Conservation (phyloP, 495 filamentous ascomycete genomes). For the Penicillium subrubescens region DNA sequence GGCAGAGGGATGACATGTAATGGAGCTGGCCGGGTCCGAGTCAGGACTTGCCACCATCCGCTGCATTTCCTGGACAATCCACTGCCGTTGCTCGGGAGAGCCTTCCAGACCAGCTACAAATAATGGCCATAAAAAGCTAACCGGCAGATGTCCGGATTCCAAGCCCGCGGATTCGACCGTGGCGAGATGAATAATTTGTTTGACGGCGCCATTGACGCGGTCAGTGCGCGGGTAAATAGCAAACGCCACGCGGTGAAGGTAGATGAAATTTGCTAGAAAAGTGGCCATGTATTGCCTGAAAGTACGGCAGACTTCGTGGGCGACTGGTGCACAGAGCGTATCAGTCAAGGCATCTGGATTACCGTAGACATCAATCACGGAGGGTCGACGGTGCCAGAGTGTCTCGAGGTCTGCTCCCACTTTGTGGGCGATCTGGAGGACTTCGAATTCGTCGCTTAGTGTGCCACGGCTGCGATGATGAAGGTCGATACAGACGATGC, state of each 20-base stretch:
- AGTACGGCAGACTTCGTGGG: conserved; percentile 34
- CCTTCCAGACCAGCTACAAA: conserved; percentile 44
- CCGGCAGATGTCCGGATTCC: conserved; percentile 24
- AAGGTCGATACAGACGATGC: conserved; percentile 42
- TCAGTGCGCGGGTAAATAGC: conserved; percentile 47
- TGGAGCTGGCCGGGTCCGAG: conserved; percentile 6
- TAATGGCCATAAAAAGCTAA: conserved; percentile 43
- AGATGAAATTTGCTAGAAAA: conserved; percentile 46
- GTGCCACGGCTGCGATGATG: conserved; percentile 46
- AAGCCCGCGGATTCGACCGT: conserved; percentile 30
- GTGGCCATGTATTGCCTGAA: conserved; percentile 44
- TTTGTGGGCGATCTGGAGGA: conserved; percentile 45
- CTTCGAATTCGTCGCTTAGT: conserved; percentile 45
- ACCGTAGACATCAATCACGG: conserved; percentile 39
- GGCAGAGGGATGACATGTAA: conserved; percentile 34
- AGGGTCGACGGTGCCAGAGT: conserved; percentile 39
- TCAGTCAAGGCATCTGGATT: conserved; percentile 29
- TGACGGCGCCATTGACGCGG: conserved; percentile 42
- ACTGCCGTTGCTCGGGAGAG: conserved; percentile 35
- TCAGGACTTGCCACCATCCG: conserved; percentile 28
- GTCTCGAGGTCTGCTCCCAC: conserved; percentile 43
- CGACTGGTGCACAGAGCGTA: conserved; percentile 30
- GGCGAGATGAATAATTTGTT: conserved; percentile 43
- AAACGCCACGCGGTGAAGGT: conserved; percentile 46
- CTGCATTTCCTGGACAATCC: conserved; percentile 42